Evolutionary conservation across 2,329 filamentous ascomycete genomes (phyloP).

Genomic region (Hypoxylon rubiginosum): DNA sequence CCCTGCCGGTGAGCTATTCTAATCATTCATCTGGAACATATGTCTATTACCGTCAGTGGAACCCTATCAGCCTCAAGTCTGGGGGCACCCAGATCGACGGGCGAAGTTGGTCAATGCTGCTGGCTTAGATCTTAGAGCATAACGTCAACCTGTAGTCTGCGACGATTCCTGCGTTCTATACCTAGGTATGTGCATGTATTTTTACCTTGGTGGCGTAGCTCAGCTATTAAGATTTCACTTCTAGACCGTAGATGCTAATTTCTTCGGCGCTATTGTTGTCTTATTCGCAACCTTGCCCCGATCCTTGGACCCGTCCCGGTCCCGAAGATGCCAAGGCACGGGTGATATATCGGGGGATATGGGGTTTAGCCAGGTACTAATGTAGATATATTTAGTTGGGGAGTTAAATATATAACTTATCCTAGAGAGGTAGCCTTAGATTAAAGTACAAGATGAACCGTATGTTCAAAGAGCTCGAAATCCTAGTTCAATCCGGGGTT

Average conservation of each 20-base stretch:
- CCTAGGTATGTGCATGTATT: too few relatives aligned
- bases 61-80: constrained; percentile 6
- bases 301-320: constrained; percentile 33
- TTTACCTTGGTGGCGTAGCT: constrained; percentile 26
- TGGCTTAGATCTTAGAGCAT: constrained; percentile 10
- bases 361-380: constrained; percentile 4
- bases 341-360: constrained; percentile 19
- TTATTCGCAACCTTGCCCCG: constrained; percentile 13
- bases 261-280: constrained; percentile 24
- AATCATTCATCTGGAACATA: constrained; percentile 11
- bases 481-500: constrained; percentile 23
- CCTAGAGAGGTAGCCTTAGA: constrained; percentile 11
- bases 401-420: constrained; percentile 4
- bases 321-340: constrained; percentile 26
- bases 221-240: constrained; percentile 17
- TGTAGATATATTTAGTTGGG: constrained; percentile 27
- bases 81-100: constrained; percentile 1
- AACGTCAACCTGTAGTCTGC: constrained; percentile 12
- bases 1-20: constrained; percentile 12
- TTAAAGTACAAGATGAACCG: background rate
- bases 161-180: constrained; percentile 25
- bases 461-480: background rate
- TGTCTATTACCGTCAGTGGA: constrained; percentile 12
- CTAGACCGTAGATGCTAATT: constrained; percentile 4
- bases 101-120: constrained; percentile 1